phyloP scores from a whole-genome alignment of 164 flowering plant genomes.

The Nelumbo lutea region DNA sequence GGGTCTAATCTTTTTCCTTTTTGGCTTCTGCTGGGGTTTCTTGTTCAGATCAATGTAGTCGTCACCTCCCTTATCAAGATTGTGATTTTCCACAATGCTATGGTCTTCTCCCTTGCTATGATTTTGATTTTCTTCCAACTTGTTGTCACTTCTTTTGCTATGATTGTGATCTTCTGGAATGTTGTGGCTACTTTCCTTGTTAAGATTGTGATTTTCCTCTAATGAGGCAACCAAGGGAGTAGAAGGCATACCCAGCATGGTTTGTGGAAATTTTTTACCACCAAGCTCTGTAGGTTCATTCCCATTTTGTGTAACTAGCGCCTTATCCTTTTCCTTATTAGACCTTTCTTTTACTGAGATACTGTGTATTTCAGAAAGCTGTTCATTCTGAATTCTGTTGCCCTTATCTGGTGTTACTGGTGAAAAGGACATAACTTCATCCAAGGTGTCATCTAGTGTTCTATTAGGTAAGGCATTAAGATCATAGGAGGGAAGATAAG shows the following conservation, averaged over 20 bases:
- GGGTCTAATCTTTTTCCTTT: conserved; percentile 64
- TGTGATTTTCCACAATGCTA: conserved; percentile 20
- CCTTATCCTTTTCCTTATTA: conserved; percentile 8
- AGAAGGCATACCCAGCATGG: conserved; percentile 14
- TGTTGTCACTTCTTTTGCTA: too few relatives aligned
- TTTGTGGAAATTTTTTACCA: conserved; percentile 6
- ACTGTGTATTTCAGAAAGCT: conserved; percentile 6
- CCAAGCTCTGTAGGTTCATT: background rate
- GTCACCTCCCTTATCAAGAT: conserved; percentile 26
- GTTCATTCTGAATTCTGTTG: background rate
- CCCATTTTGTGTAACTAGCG: conserved; percentile 6
- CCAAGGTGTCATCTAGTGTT: conserved; percentile 11
- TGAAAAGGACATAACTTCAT: conserved; percentile 4
- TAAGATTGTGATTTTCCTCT: conserved; percentile 30
- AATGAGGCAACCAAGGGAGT: conserved; percentile 14
- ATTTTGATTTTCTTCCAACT: too few relatives aligned
- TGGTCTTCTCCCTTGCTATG: too few relatives aligned
- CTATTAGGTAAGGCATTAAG: conserved; percentile 20
- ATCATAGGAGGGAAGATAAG: conserved; percentile 13
- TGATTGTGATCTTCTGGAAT: background rate
- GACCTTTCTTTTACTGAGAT: background rate
- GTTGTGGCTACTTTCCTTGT: conserved; percentile 21
- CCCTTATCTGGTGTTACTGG: conserved; percentile 16
- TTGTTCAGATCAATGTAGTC: conserved; percentile 27
- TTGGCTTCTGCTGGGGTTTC: conserved; percentile 52